Conservation (phyloP, 2,329 filamentous ascomycete genomes). For the Colletotrichum spaethianum region DNA sequence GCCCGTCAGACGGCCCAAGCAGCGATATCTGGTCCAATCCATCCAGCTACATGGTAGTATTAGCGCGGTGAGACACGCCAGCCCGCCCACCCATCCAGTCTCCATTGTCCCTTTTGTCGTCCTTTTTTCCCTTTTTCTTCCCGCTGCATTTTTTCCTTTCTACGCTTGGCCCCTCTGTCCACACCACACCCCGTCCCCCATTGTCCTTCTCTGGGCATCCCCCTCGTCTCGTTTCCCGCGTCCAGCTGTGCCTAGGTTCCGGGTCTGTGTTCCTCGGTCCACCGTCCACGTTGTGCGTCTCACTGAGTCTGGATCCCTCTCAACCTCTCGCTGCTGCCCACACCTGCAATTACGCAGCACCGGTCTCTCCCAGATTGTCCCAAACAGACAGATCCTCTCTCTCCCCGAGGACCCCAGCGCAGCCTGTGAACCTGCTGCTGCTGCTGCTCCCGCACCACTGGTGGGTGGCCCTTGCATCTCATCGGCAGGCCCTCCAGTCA, state of each 20-base stretch:
- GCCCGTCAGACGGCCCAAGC: background rate
- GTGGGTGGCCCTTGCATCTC: slow-evolving; percentile 13
- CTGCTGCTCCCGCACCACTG: background rate
- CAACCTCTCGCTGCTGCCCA: background rate
- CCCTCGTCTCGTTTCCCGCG: slow-evolving; percentile 6
- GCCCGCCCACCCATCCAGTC: too few species aligned
- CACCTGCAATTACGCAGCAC: background rate
- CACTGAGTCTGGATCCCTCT: slow-evolving; percentile 18
- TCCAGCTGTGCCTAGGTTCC: slow-evolving; percentile 4
- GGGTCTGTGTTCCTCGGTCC: slow-evolving; percentile 17
- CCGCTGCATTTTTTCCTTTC: too few species aligned
- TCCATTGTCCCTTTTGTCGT: background rate
- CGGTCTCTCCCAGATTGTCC: background rate
- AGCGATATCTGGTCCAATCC: background rate
- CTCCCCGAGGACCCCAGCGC: background rate
- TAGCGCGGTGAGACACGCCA: too few species aligned
- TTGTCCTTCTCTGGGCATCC: background rate
- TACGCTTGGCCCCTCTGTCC: background rate
- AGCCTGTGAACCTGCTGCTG: slow-evolving; percentile 6
- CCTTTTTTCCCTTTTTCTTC: too few species aligned
- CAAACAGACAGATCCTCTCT: background rate
- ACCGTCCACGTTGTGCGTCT: slow-evolving; percentile 32
- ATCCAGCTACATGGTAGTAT: background rate
- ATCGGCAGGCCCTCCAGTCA: slow-evolving; percentile 2
- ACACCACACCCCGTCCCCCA: background rate